These are phyloP conservation scores for Taphrina wiesneri DNA, from an alignment of 1,139 yeast genomes.

Conservation along the genomic window DNA sequence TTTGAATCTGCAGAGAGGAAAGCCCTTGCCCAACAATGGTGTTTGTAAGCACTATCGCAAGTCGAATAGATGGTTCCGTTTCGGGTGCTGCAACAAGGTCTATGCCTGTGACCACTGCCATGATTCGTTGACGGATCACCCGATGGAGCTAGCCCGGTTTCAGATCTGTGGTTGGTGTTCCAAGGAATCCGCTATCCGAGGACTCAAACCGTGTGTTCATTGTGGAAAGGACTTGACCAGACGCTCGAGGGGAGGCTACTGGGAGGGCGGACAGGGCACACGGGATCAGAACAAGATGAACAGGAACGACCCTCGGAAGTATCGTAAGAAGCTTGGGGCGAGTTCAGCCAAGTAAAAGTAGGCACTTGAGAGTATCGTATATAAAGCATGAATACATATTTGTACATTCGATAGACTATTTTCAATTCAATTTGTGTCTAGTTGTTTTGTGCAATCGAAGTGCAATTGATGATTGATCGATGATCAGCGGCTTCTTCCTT, in stretches of 20 bases:
- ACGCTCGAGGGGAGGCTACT: conserved; percentile 44
- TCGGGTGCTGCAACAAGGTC: conserved; percentile 50
- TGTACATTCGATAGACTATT: not conserved
- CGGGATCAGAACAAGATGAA: conserved; percentile 49
- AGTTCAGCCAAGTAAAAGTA: not conserved
- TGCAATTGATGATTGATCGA: too few relatives aligned
- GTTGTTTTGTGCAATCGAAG: too few relatives aligned
- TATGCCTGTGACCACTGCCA: conserved; percentile 52
- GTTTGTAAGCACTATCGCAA: conserved; percentile 49
- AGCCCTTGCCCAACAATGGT: conserved; percentile 49
- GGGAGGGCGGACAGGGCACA: conserved; percentile 54
- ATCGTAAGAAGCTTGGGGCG: conserved; percentile 42
- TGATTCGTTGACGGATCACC: conserved; percentile 47
- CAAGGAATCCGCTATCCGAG: conserved; percentile 48
- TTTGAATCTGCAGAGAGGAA: conserved; percentile 41
- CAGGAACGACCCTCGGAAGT: conserved; percentile 49
- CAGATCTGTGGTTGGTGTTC: conserved; percentile 50
- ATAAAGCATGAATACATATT: not conserved
- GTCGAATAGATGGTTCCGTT: conserved; percentile 51
- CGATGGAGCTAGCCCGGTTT: conserved; percentile 48
- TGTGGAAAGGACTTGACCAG: conserved; percentile 32
- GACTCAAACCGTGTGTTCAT: conserved; percentile 38
- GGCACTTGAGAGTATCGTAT: not conserved
- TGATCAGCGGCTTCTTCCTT: too few relatives aligned
- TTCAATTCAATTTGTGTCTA: too few relatives aligned